Conservation (phyloP, 2,329 filamentous ascomycete species). For the Monilinia polystroma region DNA sequence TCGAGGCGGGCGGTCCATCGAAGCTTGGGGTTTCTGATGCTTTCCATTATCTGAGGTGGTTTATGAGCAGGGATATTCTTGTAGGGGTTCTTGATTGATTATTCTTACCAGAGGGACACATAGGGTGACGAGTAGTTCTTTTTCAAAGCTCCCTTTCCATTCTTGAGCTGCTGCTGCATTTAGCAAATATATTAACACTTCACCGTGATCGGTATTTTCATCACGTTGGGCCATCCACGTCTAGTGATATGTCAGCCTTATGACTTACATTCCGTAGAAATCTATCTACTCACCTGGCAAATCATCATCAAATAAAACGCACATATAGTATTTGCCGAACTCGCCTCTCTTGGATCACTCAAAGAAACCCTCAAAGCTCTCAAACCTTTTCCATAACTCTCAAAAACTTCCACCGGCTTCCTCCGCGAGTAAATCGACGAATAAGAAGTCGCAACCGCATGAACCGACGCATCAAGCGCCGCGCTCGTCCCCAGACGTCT, state of each 20-base stretch:
- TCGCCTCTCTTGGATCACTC: constrained; percentile 11
- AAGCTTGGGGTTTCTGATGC: background rate
- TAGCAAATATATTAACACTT: constrained; percentile 2
- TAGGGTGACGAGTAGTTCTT: background rate
- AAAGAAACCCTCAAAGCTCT: constrained; percentile 3
- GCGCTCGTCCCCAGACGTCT: background rate
- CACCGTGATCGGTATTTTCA: background rate
- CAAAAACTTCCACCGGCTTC: background rate
- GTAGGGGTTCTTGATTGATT: too few species aligned
- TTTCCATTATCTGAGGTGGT: background rate
- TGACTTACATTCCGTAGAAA: too few species aligned
- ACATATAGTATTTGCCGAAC: constrained; percentile 12
- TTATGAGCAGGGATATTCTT: background rate
- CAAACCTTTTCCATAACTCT: background rate
- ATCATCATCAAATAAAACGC: constrained; percentile 22
- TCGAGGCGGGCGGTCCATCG: background rate
- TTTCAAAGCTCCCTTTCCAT: background rate
- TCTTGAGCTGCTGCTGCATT: background rate
- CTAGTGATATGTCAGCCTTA: background rate
- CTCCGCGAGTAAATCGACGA: background rate
- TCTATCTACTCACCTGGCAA: background rate
- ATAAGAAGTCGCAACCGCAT: background rate
- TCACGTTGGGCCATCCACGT: constrained; percentile 5
- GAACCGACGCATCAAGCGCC: constrained; percentile 4
- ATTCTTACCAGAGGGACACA: constrained; percentile 1